These are phyloP conservation scores for Psophocarpus tetragonolobus DNA, from an alignment of 306 rosid genomes.

Conservation along the genomic window DNA sequence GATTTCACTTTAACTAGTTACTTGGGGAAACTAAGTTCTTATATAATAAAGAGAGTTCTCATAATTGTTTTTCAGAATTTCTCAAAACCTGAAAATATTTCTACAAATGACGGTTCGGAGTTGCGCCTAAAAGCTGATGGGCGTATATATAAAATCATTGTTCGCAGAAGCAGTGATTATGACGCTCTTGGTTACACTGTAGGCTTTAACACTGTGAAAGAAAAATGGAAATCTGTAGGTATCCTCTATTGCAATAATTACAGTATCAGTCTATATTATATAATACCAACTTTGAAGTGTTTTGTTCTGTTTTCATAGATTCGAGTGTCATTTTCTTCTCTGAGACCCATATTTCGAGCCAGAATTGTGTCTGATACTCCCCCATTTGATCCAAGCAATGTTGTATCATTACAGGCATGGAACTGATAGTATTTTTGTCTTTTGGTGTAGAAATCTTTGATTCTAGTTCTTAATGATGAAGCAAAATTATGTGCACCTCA, in stretches of 20 bases:
- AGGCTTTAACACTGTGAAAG: slow-evolving; percentile 70
- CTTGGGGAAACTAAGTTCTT: slow-evolving; percentile 15
- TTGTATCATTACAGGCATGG: slow-evolving; percentile 85
- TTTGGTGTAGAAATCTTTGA: slow-evolving; percentile 34
- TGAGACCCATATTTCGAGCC: slow-evolving; percentile 91
- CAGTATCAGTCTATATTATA: background rate
- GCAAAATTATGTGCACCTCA: slow-evolving; percentile 65
- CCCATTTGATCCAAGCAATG: slow-evolving; percentile 68
- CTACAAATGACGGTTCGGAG: slow-evolving; percentile 93
- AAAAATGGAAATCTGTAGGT: slow-evolving; percentile 89
- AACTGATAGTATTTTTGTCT: slow-evolving; percentile 30
- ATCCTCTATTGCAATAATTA: background rate
- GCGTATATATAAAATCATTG: slow-evolving; percentile 71
- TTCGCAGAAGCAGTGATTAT: slow-evolving; percentile 86
- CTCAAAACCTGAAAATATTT: slow-evolving; percentile 77
- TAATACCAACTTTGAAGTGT: slow-evolving; percentile 17
- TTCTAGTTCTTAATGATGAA: slow-evolving; percentile 25
- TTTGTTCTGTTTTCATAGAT: slow-evolving; percentile 50
- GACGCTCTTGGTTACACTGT: slow-evolving; percentile 87
- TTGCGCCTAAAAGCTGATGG: slow-evolving; percentile 88
- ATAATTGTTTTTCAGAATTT: slow-evolving; percentile 66
- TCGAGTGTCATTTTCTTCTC: slow-evolving; percentile 74
- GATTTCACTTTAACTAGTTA: slow-evolving; percentile 3
- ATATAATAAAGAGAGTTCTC: slow-evolving; percentile 12
- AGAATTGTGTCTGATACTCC: slow-evolving; percentile 76